Evolutionary conservation across 1,284 basidiomycete genomes (phyloP).

Genomic region (Mycena citricolor): DNA sequence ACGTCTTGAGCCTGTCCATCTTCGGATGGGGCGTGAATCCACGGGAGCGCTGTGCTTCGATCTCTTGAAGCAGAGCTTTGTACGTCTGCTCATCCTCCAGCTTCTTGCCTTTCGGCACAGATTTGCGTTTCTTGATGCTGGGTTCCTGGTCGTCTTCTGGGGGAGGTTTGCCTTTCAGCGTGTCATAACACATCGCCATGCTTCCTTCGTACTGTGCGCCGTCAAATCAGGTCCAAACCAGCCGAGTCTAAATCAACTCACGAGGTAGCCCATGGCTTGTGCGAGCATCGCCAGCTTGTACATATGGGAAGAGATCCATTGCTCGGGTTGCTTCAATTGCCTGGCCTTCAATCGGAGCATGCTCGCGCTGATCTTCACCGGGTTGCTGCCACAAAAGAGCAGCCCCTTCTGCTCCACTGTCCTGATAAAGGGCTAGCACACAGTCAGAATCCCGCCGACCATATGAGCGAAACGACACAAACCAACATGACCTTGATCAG

Average conservation of each 20-base stretch:
- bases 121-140: constrained; percentile 39
- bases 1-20: constrained; percentile 78
- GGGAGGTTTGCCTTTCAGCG: constrained; percentile 47
- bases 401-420: constrained; percentile 32
- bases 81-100: constrained; percentile 60
- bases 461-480: constrained; percentile 29
- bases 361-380: constrained; percentile 57
- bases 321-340: constrained; percentile 39
- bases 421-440: constrained; percentile 45
- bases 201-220: constrained; percentile 74
- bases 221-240: constrained; percentile 3
- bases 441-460: too few relatives aligned
- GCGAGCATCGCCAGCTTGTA: too few relatives aligned
- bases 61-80: constrained; percentile 59
- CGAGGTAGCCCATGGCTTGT: constrained; percentile 80
- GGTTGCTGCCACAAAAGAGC: constrained; percentile 34
- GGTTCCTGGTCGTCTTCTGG: constrained; percentile 36
- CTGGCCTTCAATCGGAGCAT: constrained; percentile 42
- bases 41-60: constrained; percentile 53
- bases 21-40: constrained; percentile 85
- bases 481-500: constrained; percentile 75
- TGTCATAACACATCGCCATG: constrained; percentile 71
- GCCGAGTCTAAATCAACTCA: constrained; percentile 35
- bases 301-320: too few relatives aligned
- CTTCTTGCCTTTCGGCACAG: constrained; percentile 40